phyloP scores from a whole-genome alignment of 257 asterid genomes.

The Fraxinus pennsylvanica region DNA sequence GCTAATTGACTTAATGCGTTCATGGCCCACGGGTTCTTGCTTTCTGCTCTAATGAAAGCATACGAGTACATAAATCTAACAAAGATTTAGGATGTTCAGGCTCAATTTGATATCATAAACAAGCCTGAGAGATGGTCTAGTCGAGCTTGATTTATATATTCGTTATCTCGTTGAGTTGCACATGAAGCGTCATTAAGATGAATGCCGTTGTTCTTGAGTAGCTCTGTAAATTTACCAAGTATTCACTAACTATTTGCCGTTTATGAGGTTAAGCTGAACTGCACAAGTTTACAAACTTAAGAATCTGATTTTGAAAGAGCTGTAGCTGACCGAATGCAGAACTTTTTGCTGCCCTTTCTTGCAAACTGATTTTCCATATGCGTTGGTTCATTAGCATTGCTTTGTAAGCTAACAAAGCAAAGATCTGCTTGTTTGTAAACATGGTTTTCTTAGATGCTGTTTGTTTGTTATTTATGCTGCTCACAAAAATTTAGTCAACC shows the following conservation, averaged over 20 bases:
- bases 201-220: neutral
- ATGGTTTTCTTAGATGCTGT: neutral
- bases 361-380: neutral
- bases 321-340: neutral
- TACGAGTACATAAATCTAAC: neutral
- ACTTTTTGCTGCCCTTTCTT: neutral
- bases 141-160: neutral
- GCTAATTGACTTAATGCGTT: neutral
- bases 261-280: neutral
- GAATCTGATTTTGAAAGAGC: neutral
- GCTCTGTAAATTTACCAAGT: neutral
- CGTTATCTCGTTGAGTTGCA: neutral
- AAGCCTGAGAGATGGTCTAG: neutral
- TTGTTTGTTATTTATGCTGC: neutral
- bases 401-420: neutral
- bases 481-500: neutral
- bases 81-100: neutral
- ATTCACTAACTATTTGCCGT: neutral
- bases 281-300: neutral
- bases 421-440: neutral
- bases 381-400: neutral
- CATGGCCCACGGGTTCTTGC: neutral
- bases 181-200: neutral
- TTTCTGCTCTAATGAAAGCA: slow-evolving; percentile 1
- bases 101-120: neutral